Conservation (phyloP, 2,329 filamentous ascomycete genomes). For the Phoma sp. region DNA sequence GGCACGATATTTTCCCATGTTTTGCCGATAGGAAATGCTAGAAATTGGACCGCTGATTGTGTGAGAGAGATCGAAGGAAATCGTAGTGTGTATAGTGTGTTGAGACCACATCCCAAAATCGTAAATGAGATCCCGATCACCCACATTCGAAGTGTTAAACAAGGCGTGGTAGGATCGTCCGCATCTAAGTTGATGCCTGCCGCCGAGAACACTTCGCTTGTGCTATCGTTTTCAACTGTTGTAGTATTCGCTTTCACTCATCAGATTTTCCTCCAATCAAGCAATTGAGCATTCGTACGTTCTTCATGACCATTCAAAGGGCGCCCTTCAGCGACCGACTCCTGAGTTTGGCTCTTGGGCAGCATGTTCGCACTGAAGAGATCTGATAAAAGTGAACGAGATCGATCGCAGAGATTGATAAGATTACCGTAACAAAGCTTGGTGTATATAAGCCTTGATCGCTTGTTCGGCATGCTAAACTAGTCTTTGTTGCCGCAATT, state of each 20-base stretch:
- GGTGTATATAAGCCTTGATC: neutral
- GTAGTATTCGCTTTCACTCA: neutral
- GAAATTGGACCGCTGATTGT: neutral
- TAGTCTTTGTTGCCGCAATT: neutral
- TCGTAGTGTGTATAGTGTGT: neutral
- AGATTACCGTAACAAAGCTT: constrained; percentile 1
- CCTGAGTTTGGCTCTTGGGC: neutral
- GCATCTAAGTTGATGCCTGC: neutral
- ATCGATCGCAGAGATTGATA: neutral
- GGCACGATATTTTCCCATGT: neutral
- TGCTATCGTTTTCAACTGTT: neutral
- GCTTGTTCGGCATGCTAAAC: constrained; percentile 1
- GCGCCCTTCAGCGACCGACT: neutral
- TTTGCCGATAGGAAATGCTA: constrained; percentile 1
- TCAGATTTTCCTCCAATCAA: neutral
- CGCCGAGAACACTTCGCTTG: neutral
- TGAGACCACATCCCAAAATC: neutral
- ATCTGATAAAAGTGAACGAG: neutral
- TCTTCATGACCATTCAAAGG: too few species aligned
- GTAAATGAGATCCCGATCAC: constrained; percentile 4
- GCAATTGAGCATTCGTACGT: neutral
- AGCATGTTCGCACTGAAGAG: neutral
- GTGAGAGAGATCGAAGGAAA: constrained; percentile 1
- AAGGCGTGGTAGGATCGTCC: neutral
- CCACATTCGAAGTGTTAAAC: constrained; percentile 3